Percentiles rank a stretch among this genome's conserved stretches.
phyloP scores from a whole-genome alignment of 23 red algal genomes.

The Porphyridium purpureum region DNA sequence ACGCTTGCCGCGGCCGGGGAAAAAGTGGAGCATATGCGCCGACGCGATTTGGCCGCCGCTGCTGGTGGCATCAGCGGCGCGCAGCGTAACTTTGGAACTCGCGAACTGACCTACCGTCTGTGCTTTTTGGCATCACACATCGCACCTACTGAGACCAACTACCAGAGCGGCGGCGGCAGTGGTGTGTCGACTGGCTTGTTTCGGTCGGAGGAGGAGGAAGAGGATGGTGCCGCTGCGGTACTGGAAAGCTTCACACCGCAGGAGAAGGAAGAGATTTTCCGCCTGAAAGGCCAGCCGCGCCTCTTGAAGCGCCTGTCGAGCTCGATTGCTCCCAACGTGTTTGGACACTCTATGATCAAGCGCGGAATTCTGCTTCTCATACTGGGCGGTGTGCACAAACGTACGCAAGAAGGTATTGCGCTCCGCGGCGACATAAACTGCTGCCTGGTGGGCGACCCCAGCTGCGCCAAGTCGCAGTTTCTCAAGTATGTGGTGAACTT shows the following conservation, averaged over 20 bases:
- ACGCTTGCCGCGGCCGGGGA: constrained; percentile 76
- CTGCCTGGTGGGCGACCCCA: constrained; percentile 94
- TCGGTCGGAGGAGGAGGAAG: constrained; percentile 13
- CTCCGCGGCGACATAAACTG: constrained; percentile 94
- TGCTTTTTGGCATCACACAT: constrained; percentile 85
- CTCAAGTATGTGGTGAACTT: constrained; percentile 91
- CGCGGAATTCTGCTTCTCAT: constrained; percentile 92
- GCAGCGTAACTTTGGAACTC: constrained; percentile 70
- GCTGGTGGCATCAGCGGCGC: constrained; percentile 67
- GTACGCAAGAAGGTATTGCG: constrained; percentile 69
- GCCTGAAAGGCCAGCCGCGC: constrained; percentile 52
- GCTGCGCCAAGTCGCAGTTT: constrained; percentile 91
- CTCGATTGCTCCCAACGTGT: constrained; percentile 79
- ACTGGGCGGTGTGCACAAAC: constrained; percentile 98
- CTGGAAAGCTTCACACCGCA: constrained; percentile 60
- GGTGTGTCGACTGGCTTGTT: not conserved
- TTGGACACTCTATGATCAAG: constrained; percentile 92
- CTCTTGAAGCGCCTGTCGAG: constrained; percentile 60
- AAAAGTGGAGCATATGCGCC: constrained; percentile 39
- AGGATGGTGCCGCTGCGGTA: constrained; percentile 24
- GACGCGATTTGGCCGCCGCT: no score
- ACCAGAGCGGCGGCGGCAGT: constrained; percentile 12
- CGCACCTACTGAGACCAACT: constrained; percentile 13
- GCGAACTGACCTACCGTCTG: constrained; percentile 89
- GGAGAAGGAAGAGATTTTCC: constrained; percentile 72